Evolutionary conservation across 2,329 filamentous ascomycete species (phyloP).

Genomic region (Colletotrichum sp.): DNA sequence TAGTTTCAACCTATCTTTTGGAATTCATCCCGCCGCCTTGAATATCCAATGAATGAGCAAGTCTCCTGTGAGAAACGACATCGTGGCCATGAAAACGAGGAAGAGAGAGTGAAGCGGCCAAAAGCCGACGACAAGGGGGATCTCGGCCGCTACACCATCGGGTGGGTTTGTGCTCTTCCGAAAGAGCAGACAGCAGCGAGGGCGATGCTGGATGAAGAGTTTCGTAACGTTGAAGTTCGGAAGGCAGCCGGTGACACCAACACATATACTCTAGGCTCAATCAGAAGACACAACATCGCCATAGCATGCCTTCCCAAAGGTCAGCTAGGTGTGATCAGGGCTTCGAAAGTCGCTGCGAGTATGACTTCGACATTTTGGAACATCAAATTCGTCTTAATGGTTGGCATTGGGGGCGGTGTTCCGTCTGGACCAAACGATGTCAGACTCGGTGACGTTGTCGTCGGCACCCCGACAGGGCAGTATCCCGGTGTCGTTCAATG

Average conservation of each 20-base stretch:
- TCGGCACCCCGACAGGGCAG: background rate
- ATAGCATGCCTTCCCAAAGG: constrained; percentile 28
- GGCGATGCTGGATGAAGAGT: constrained; percentile 29
- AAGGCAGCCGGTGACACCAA: constrained; percentile 25
- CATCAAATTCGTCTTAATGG: constrained; percentile 18
- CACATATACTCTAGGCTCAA: constrained; percentile 26
- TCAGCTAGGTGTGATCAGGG: constrained; percentile 11
- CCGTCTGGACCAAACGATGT: constrained; percentile 1
- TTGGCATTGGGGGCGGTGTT: constrained; percentile 29
- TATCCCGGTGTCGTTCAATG: constrained; percentile 18
- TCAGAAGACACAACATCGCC: constrained; percentile 29
- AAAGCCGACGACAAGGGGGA: rapidly evolving
- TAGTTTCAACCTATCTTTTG: no score
- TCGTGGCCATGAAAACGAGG: no score
- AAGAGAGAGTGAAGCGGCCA: no score
- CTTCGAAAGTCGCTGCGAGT: background rate
- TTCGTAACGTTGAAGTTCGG: background rate
- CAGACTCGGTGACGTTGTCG: constrained; percentile 23
- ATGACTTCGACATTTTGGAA: background rate
- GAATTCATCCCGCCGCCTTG: no score
- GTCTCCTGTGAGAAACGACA: no score
- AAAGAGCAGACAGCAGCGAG: constrained; percentile 28
- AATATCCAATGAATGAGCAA: no score
- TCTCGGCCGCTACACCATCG: constrained; percentile 23
- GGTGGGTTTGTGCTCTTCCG: constrained; percentile 28